Conservation (phyloP, 2,329 filamentous ascomycete genomes). For the Thielaviopsis populi region DNA sequence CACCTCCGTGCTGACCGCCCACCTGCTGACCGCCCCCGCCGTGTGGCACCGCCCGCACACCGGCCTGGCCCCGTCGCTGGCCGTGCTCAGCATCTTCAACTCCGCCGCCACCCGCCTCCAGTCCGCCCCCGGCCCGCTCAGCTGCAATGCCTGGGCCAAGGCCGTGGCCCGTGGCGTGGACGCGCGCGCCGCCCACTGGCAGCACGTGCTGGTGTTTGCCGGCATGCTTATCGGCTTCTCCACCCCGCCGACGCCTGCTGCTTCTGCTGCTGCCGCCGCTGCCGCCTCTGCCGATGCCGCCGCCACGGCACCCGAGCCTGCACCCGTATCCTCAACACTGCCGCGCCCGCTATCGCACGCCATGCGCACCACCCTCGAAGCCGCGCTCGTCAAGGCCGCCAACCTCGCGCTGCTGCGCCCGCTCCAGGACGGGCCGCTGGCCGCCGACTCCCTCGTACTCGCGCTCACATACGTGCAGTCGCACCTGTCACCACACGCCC, state of each 20-base stretch:
- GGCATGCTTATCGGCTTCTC: slow-evolving; percentile 54
- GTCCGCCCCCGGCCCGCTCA: slow-evolving; percentile 28
- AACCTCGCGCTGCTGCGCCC: slow-evolving; percentile 54
- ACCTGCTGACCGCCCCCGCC: slow-evolving; percentile 55
- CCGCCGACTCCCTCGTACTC: slow-evolving; percentile 44
- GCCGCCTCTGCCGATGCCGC: too few species aligned
- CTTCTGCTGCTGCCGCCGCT: too few species aligned
- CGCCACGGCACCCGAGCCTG: too few species aligned
- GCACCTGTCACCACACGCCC: slow-evolving; percentile 46
- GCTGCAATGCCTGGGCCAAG: slow-evolving; percentile 39
- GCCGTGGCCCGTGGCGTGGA: slow-evolving; percentile 44
- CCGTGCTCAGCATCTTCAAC: slow-evolving; percentile 57
- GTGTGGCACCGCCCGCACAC: slow-evolving; percentile 48
- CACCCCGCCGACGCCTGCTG: slow-evolving; percentile 48
- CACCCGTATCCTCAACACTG: slow-evolving; percentile 33
- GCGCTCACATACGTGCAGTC: slow-evolving; percentile 66
- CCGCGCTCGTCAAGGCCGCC: slow-evolving; percentile 56
- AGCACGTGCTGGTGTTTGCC: slow-evolving; percentile 66
- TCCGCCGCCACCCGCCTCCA: slow-evolving; percentile 44
- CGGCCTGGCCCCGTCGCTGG: slow-evolving; percentile 46
- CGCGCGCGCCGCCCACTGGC: slow-evolving; percentile 53
- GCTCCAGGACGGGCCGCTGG: slow-evolving; percentile 28
- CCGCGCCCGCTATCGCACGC: slow-evolving; percentile 41
- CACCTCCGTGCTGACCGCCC: slow-evolving; percentile 54
- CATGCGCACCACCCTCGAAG: slow-evolving; percentile 53